phyloP scores from a whole-genome alignment of 768 basidiomycete genomes.

The Roridomyces roridus region DNA sequence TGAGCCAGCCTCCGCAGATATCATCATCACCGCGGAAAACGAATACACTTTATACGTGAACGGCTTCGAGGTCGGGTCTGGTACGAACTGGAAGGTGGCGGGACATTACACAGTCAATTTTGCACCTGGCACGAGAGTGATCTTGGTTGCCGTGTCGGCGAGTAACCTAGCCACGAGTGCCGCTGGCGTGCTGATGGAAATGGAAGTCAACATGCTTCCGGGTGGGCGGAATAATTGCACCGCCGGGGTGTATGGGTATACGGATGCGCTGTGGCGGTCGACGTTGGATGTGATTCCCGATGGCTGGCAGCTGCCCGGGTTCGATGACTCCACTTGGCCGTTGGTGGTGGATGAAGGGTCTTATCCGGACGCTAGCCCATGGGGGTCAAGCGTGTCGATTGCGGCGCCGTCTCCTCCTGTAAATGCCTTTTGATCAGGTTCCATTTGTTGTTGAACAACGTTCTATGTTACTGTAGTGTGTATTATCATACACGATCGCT shows the following conservation, averaged over 20 bases:
- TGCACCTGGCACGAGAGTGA: not conserved
- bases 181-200: not conserved
- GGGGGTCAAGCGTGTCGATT: not conserved
- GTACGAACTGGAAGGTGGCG: not conserved
- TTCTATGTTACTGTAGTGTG: no score
- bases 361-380: not conserved
- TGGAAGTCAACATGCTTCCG: conserved; percentile 7
- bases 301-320: conserved; percentile 7
- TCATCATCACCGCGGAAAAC: conserved; percentile 5
- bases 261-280: not conserved
- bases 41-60: conserved; percentile 4
- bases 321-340: conserved; percentile 11
- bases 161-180: not conserved
- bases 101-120: conserved; percentile 14
- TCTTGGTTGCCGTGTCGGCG: conserved; percentile 1
- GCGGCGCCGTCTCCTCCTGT: not conserved
- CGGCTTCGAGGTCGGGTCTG: conserved; percentile 1
- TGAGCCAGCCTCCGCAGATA: not conserved
- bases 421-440: no score
- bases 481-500: no score
- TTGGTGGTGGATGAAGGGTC: not conserved
- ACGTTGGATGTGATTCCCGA: not conserved
- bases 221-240: not conserved
- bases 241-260: not conserved
- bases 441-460: no score